These are phyloP conservation scores for Thielaviopsis euricoi DNA, from an alignment of 2,329 filamentous ascomycete species.

Conservation along the genomic window DNA sequence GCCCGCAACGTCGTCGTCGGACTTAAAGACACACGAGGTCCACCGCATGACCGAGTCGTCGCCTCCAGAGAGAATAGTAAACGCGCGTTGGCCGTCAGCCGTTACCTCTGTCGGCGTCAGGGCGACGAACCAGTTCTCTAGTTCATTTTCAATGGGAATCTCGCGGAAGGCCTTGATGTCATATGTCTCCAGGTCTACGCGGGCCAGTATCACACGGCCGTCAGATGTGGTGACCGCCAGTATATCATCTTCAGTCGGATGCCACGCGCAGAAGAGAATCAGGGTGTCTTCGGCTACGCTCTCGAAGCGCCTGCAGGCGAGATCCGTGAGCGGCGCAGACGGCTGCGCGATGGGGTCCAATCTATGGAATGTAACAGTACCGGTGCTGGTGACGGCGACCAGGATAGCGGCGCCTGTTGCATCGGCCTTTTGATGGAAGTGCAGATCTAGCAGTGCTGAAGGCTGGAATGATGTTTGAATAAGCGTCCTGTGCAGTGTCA, in stretches of 20 bases:
- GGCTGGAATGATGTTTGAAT: conserved; percentile 45
- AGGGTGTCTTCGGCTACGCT: conserved; percentile 41
- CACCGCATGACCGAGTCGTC: conserved; percentile 53
- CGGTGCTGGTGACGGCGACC: conserved; percentile 64
- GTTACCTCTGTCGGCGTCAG: conserved; percentile 28
- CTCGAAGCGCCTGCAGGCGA: conserved; percentile 29
- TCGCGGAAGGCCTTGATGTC: conserved; percentile 20
- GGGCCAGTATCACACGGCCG: conserved; percentile 43
- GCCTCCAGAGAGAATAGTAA: conserved; percentile 50
- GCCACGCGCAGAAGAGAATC: conserved; percentile 60
- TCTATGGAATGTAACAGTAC: conserved; percentile 47
- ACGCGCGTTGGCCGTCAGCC: conserved; percentile 13
- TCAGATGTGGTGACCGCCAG: conserved; percentile 58
- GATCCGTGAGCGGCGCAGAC: conserved; percentile 21
- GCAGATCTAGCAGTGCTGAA: conserved; percentile 69
- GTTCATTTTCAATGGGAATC: conserved; percentile 30
- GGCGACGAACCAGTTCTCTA: conserved; percentile 61
- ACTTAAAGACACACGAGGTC: conserved; percentile 18
- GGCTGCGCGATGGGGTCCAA: conserved; percentile 25
- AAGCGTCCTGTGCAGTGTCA: conserved; percentile 26
- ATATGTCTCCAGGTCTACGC: conserved; percentile 25
- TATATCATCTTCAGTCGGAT: conserved; percentile 35
- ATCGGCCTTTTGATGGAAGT: conserved; percentile 47
- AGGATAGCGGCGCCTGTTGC: conserved; percentile 32
- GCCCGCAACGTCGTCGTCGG: conserved; percentile 11